Percentiles rank a stretch among this genome's conserved stretches.
Conservation (phyloP, 352 stramenopile species). For the Pythium monospermum region DNA sequence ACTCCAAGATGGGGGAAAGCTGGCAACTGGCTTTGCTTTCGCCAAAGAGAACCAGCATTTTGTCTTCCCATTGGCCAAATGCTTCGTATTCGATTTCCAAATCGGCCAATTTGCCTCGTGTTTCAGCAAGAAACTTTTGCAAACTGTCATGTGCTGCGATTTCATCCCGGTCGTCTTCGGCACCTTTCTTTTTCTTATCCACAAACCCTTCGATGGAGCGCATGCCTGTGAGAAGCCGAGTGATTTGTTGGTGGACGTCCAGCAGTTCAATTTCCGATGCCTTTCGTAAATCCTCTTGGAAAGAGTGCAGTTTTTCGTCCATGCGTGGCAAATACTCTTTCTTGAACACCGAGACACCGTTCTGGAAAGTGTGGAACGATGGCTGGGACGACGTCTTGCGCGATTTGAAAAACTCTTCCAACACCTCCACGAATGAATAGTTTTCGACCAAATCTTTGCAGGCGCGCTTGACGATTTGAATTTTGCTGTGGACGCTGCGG, state of each 20-base stretch:
- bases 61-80: constrained; percentile 57
- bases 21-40: constrained; percentile 65
- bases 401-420: constrained; percentile 54
- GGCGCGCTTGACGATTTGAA: constrained; percentile 56
- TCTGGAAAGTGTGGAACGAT: constrained; percentile 34
- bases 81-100: constrained; percentile 61
- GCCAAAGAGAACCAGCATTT: constrained; percentile 54
- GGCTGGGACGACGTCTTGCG: constrained; percentile 21
- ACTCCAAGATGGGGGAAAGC: constrained; percentile 43
- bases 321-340: constrained; percentile 28
- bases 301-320: constrained; percentile 56
- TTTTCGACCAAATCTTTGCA: constrained; percentile 70
- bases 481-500: constrained; percentile 32
- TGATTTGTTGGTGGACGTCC: constrained; percentile 62
- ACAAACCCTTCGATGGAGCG: constrained; percentile 45
- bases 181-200: constrained; percentile 22
- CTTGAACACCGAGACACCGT: constrained; percentile 28
- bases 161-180: constrained; percentile 33
- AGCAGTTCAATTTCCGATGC: constrained; percentile 47
- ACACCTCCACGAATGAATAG: constrained; percentile 47
- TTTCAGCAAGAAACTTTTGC: constrained; percentile 45
- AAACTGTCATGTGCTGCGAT: constrained; percentile 42
- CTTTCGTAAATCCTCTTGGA: constrained; percentile 48
- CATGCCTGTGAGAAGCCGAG: constrained; percentile 42
- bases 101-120: constrained; percentile 27